Conservation (phyloP, 768 basidiomycete genomes). For the Leccinum boreale region DNA sequence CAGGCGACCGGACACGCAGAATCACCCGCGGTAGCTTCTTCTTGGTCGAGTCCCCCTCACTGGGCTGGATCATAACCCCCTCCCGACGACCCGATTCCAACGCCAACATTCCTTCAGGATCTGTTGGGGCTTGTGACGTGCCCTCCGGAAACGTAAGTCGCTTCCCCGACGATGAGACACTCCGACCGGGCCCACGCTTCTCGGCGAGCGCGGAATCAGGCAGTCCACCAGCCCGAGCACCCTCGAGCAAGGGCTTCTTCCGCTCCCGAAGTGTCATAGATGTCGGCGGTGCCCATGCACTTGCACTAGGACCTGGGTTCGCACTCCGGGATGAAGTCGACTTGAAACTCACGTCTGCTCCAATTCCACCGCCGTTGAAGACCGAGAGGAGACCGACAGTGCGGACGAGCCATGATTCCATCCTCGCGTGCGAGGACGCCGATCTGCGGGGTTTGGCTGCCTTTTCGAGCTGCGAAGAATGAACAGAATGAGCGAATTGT, state of each 20-base stretch:
- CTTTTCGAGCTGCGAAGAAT: conserved; percentile 53
- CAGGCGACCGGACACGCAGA: conserved; percentile 46
- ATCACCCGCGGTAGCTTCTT: conserved; percentile 57
- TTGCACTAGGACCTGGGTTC: neutral
- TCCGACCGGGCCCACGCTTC: neutral
- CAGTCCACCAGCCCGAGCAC: neutral
- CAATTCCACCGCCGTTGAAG: neutral
- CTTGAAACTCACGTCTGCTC: conserved; percentile 1
- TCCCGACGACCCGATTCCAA: neutral
- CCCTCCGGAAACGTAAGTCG: neutral
- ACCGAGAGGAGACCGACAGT: conserved; percentile 33
- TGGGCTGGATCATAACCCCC: neutral
- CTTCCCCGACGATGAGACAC: conserved; percentile 2
- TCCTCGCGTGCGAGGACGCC: conserved; percentile 21
- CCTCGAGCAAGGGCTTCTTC: conserved; percentile 27
- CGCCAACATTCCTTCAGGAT: neutral
- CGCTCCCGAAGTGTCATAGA: conserved; percentile 48
- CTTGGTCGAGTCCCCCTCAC: conserved; percentile 25
- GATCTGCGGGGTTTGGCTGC: conserved; percentile 58
- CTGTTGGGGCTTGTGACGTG: neutral
- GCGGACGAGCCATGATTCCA: conserved; percentile 58
- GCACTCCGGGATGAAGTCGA: neutral
- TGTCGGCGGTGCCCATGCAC: conserved; percentile 7
- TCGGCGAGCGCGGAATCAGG: neutral
- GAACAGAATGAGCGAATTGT: neutral